These are phyloP conservation scores for Claviceps sp. DNA, from an alignment of 2,329 filamentous ascomycete species.

Conservation along the genomic window DNA sequence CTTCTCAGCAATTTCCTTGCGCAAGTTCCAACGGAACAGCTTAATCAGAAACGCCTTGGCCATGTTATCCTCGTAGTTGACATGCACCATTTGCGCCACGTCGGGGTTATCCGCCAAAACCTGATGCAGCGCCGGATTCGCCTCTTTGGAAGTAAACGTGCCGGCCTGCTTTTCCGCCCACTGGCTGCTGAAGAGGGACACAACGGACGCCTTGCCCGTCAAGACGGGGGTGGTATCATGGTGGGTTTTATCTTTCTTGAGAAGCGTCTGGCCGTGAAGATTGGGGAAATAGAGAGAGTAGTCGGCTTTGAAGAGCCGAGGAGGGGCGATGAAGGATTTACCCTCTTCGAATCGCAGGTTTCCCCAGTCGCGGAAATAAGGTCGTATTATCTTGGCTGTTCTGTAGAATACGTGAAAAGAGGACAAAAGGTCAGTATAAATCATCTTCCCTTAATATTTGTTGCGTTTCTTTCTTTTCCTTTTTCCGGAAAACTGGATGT, in stretches of 20 bases:
- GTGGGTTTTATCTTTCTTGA: constrained; percentile 34
- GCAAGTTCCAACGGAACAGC: constrained; percentile 41
- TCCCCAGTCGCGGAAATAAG: constrained; percentile 93
- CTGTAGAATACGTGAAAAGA: constrained; percentile 23
- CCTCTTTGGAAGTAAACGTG: constrained; percentile 51
- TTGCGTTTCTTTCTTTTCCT: neutral
- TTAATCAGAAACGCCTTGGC: constrained; percentile 48
- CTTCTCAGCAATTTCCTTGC: constrained; percentile 33
- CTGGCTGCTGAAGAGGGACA: constrained; percentile 66
- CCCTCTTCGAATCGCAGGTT: constrained; percentile 73
- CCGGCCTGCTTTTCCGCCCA: constrained; percentile 78
- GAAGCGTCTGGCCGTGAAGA: constrained; percentile 65
- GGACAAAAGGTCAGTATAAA: no score
- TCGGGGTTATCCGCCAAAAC: constrained; percentile 41
- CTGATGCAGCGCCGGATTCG: constrained; percentile 57
- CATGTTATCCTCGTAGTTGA: constrained; percentile 78
- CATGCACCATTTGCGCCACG: constrained; percentile 60
- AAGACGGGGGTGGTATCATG: constrained; percentile 66
- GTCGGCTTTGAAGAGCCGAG: constrained; percentile 70
- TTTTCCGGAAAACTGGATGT: neutral
- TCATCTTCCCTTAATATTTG: no score
- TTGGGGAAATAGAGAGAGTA: constrained; percentile 89
- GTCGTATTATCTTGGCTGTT: constrained; percentile 63
- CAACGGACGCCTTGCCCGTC: constrained; percentile 59
- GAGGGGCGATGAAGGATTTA: constrained; percentile 81